Percentiles rank a stretch among this genome's conserved stretches.
Evolutionary conservation across 148 eudicot species (phyloP).

Genomic region (Vaccinium corymbosum): DNA sequence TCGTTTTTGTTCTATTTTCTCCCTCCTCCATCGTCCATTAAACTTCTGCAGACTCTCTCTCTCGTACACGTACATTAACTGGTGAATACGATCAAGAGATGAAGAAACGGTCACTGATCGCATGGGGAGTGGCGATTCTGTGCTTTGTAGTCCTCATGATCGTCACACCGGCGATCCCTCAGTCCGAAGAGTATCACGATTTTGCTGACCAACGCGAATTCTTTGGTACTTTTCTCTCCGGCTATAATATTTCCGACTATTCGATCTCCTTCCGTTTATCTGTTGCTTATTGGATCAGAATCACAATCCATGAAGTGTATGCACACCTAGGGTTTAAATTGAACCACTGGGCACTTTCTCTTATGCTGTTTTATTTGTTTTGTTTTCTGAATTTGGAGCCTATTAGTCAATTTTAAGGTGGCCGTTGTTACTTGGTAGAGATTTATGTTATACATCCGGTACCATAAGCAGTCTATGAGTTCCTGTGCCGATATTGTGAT

Average conservation of each 20-base stretch:
- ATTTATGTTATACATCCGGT: not conserved
- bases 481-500: not conserved
- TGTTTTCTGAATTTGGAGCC: not conserved
- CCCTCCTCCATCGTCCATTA: not conserved
- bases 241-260: not conserved
- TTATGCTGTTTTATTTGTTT: not conserved
- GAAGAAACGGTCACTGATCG: conserved; percentile 43
- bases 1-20: not conserved
- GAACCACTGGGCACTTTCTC: no score
- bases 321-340: conserved; percentile 5
- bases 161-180: conserved; percentile 79
- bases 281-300: not conserved
- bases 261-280: not conserved
- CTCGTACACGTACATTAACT: not conserved
- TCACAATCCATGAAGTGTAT: not conserved
- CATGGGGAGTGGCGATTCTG: conserved; percentile 49
- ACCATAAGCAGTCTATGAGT: not conserved
- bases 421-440: not conserved
- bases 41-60: not conserved
- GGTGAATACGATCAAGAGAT: conserved; percentile 17
- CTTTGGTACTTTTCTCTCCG: conserved; percentile 36
- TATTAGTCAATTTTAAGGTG: not conserved
- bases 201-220: conserved; percentile 79
- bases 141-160: conserved; percentile 73
- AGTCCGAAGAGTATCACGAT: conserved; percentile 73